Evolutionary conservation across 108 stramenopile species (phyloP).

Genomic region (Tribonema minus): DNA sequence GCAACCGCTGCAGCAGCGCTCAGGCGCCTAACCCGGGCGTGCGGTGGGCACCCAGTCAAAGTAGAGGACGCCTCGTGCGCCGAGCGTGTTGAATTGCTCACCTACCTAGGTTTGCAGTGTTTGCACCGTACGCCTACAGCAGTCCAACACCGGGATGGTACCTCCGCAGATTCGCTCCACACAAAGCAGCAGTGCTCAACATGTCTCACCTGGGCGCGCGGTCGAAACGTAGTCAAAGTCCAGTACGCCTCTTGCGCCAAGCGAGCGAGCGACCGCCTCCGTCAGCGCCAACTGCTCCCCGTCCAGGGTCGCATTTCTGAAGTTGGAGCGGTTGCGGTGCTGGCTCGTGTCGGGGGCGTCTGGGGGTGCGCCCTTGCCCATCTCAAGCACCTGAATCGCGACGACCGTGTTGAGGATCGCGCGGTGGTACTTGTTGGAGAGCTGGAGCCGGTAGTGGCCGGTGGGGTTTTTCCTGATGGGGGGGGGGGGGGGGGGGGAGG

Average conservation of each 20-base stretch:
- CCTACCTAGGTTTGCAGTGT: too few species aligned
- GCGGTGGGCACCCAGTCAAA: too few species aligned
- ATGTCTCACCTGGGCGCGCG: neutral
- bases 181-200: too few species aligned
- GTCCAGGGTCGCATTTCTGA: constrained; percentile 19
- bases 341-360: neutral
- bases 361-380: neutral
- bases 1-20: constrained; percentile 11
- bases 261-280: constrained; percentile 1
- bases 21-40: too few species aligned
- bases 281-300: constrained; percentile 11
- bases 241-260: constrained; percentile 6
- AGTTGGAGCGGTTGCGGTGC: constrained; percentile 36
- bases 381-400: constrained; percentile 7
- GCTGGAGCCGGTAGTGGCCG: constrained; percentile 21
- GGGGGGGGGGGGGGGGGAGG: too few species aligned
- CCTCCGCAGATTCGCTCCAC: too few species aligned
- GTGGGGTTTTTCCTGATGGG: constrained; percentile 17
- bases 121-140: too few species aligned
- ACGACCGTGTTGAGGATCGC: constrained; percentile 26
- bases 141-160: too few species aligned
- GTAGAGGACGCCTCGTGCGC: too few species aligned
- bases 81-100: too few species aligned
- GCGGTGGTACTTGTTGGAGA: constrained; percentile 22
- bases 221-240: constrained; percentile 39